Percentiles rank a stretch among this genome's conserved stretches.
Conservation (phyloP, 2,329 filamentous ascomycete genomes). For the Fusarium udum region DNA sequence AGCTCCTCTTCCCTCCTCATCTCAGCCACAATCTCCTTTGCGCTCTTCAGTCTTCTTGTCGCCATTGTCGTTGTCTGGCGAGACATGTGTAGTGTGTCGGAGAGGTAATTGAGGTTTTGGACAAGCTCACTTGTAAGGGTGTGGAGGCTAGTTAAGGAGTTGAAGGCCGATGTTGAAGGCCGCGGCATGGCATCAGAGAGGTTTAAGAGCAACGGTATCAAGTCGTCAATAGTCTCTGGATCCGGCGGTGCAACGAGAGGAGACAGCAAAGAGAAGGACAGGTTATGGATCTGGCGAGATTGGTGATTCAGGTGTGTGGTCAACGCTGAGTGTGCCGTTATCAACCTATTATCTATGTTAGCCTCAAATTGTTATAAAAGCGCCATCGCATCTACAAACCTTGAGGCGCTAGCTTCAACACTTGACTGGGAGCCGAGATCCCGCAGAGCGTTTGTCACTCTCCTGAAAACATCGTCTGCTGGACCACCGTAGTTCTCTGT, state of each 20-base stretch:
- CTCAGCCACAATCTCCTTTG: conserved; percentile 86
- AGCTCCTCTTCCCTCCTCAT: conserved; percentile 84
- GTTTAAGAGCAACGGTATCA: conserved; percentile 73
- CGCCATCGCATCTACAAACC: conserved; percentile 55
- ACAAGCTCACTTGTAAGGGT: conserved; percentile 77
- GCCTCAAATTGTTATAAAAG: background rate
- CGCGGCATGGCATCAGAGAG: conserved; percentile 74
- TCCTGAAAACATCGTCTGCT: conserved; percentile 72
- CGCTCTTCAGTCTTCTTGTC: conserved; percentile 79
- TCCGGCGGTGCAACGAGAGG: conserved; percentile 72
- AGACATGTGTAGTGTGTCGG: conserved; percentile 93
- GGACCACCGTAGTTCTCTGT: conserved; percentile 73
- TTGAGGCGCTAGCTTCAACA: conserved; percentile 76
- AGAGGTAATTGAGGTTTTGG: conserved; percentile 83
- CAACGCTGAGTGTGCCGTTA: conserved; percentile 78
- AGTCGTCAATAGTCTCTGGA: conserved; percentile 70
- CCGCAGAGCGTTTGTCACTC: conserved; percentile 74
- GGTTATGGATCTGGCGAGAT: conserved; percentile 77
- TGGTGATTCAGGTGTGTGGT: conserved; percentile 80
- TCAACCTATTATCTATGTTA: conserved; percentile 63
- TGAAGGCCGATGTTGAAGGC: conserved; percentile 68
- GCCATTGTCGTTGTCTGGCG: conserved; percentile 87
- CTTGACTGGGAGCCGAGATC: conserved; percentile 78
- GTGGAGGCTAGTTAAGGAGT: conserved; percentile 74
- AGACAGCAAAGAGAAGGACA: conserved; percentile 76